A percentile compares a stretch with the other conserved stretches of the same genome.
Evolutionary conservation across 1,139 yeast genomes (phyloP).

Genomic region (Candida albicans): DNA sequence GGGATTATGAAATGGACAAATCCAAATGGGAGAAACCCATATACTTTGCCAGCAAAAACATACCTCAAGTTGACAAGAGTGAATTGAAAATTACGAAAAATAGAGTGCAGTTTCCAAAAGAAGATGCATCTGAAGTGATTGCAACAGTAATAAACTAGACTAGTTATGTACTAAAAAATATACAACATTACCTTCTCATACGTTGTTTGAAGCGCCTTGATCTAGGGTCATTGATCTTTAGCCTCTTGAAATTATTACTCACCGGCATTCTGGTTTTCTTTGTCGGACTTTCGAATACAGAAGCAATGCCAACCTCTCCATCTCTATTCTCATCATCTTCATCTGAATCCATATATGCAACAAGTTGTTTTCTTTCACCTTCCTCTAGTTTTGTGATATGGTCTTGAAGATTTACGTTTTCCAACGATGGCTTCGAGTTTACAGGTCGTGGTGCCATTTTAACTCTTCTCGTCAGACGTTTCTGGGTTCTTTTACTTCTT

Average conservation of each 20-base stretch:
- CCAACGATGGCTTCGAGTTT: slow-evolving; percentile 24
- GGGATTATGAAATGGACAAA: slow-evolving; percentile 60
- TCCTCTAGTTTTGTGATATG: slow-evolving; percentile 34
- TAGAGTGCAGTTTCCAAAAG: slow-evolving; percentile 21
- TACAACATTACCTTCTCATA: slow-evolving; percentile 13
- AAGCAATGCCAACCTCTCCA: slow-evolving; percentile 20
- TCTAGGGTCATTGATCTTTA: slow-evolving; percentile 40
- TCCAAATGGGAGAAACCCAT: slow-evolving; percentile 54
- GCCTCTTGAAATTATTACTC: slow-evolving; percentile 40
- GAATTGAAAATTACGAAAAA: slow-evolving; percentile 7
- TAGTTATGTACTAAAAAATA: not conserved
- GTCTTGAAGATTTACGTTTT: slow-evolving; percentile 41
- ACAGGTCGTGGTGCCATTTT: slow-evolving; percentile 48
- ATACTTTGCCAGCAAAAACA: slow-evolving; percentile 22
- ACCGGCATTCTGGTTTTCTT: slow-evolving; percentile 31
- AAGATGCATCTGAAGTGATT: slow-evolving; percentile 14
- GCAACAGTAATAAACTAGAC: slow-evolving; percentile 13
- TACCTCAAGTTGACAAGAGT: not conserved
- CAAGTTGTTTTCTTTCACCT: slow-evolving; percentile 20
- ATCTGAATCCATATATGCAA: slow-evolving; percentile 23
- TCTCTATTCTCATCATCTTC: slow-evolving; percentile 22
- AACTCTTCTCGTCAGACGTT: slow-evolving; percentile 63
- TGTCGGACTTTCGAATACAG: slow-evolving; percentile 11
- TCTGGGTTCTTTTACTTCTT: slow-evolving; percentile 46
- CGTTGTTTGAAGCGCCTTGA: slow-evolving; percentile 17